A percentile compares a stretch with the other conserved stretches of the same genome.
These are phyloP conservation scores for Luffa aegyptiaca DNA, from an alignment of 306 rosid genomes.

Conservation along the genomic window DNA sequence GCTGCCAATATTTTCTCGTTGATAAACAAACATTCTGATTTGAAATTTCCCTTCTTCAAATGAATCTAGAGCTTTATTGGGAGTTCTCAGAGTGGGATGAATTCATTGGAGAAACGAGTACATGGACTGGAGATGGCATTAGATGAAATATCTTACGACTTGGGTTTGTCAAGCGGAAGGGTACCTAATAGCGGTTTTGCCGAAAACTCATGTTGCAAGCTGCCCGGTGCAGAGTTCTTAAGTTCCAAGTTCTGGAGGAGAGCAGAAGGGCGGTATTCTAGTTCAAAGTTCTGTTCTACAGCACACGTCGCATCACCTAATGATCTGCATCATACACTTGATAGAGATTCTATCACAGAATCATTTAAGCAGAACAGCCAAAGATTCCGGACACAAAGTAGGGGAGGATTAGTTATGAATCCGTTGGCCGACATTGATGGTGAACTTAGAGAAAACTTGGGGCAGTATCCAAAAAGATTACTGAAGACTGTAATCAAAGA, in stretches of 20 bases:
- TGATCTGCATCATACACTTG: constrained; percentile 20
- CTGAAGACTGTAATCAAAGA: constrained; percentile 28
- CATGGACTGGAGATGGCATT: constrained; percentile 80
- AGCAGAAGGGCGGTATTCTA: constrained; percentile 53
- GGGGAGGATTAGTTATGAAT: constrained; percentile 28
- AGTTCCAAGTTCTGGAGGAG: constrained; percentile 90
- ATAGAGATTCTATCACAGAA: constrained; percentile 32
- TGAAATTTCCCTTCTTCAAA: constrained; percentile 6
- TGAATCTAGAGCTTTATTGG: constrained; percentile 78
- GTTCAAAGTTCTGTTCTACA: constrained; percentile 41
- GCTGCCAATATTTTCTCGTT: background rate
- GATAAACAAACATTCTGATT: constrained; percentile 6
- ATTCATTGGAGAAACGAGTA: constrained; percentile 82
- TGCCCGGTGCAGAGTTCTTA: constrained; percentile 88
- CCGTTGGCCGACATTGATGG: constrained; percentile 28
- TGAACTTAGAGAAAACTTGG: constrained; percentile 21
- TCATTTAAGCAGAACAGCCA: constrained; percentile 18
- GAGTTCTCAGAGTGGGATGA: constrained; percentile 82
- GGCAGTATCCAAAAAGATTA: constrained; percentile 22
- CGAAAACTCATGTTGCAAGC: constrained; percentile 75
- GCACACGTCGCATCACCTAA: constrained; percentile 32
- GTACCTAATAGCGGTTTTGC: constrained; percentile 35
- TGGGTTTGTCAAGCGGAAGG: constrained; percentile 66
- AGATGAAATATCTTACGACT: constrained; percentile 79
- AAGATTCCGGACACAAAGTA: constrained; percentile 39